These are phyloP conservation scores for Aspergillus vadensis DNA, from an alignment of 2,329 filamentous ascomycete species.

Conservation along the genomic window DNA sequence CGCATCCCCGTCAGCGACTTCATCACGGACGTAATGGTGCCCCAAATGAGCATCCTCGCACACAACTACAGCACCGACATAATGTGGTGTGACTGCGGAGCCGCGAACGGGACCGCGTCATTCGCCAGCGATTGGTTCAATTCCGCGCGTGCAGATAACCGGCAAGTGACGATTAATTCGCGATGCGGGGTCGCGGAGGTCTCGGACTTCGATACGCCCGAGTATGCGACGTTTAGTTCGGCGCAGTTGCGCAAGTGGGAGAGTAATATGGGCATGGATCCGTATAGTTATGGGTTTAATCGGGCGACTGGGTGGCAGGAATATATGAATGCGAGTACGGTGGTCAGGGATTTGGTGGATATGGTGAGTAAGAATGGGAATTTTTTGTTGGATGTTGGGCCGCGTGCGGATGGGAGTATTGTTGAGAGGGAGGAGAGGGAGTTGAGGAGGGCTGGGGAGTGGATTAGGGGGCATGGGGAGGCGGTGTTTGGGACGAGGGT, in stretches of 20 bases:
- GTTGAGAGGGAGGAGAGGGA: conserved; percentile 51
- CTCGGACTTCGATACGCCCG: conserved; percentile 61
- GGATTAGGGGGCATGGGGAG: conserved; percentile 57
- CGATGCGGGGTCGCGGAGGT: conserved; percentile 57
- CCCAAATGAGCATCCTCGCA: conserved; percentile 49
- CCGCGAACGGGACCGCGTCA: conserved; percentile 45
- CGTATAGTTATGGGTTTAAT: conserved; percentile 62
- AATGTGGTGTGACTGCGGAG: conserved; percentile 53
- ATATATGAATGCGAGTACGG: conserved; percentile 57
- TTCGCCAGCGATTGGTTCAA: conserved; percentile 51
- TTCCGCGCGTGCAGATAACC: conserved; percentile 37
- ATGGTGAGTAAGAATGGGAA: conserved; percentile 60
- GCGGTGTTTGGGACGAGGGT: conserved; percentile 61
- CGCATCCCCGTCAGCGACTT: neutral
- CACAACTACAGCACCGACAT: conserved; percentile 46
- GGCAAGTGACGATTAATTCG: conserved; percentile 58
- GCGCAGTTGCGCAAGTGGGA: conserved; percentile 62
- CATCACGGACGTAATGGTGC: conserved; percentile 17
- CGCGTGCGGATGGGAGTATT: conserved; percentile 58
- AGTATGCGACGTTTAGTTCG: conserved; percentile 55
- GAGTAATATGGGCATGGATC: conserved; percentile 62
- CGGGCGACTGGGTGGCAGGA: conserved; percentile 50
- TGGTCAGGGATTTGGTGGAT: conserved; percentile 54
- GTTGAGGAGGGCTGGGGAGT: conserved; percentile 54
- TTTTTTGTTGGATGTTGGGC: conserved; percentile 59